These are phyloP conservation scores for Dittrichia graveolens DNA, from an alignment of 129 eudicot species.

Conservation along the genomic window DNA sequence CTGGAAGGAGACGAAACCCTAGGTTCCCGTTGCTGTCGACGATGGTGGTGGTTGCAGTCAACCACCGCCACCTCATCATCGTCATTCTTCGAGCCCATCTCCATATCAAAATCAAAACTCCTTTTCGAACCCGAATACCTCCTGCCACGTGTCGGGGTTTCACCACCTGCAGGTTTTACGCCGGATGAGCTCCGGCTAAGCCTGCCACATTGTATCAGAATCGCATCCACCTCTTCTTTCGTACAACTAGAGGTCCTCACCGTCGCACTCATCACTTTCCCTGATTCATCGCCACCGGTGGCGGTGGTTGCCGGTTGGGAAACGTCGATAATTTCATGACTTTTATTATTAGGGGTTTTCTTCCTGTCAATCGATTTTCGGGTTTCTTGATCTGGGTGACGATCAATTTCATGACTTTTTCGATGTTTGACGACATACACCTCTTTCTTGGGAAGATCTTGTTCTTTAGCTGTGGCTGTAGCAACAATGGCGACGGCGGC, in stretches of 20 bases:
- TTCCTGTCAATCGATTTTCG: slow-evolving; percentile 41
- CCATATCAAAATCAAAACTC: slow-evolving; percentile 84
- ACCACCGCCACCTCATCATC: slow-evolving; percentile 54
- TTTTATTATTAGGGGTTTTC: slow-evolving; percentile 24
- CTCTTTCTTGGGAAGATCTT: slow-evolving; percentile 53
- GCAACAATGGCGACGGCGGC: slow-evolving; percentile 16
- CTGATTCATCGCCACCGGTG: slow-evolving; percentile 21
- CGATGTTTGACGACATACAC: slow-evolving; percentile 62
- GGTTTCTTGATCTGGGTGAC: slow-evolving; percentile 45
- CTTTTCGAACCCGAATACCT: slow-evolving; percentile 85
- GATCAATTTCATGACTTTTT: slow-evolving; percentile 64
- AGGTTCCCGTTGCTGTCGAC: slow-evolving; percentile 51
- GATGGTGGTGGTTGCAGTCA: slow-evolving; percentile 46
- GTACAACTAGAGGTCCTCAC: slow-evolving; percentile 92
- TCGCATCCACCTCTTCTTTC: slow-evolving; percentile 92
- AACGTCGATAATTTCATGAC: slow-evolving; percentile 3
- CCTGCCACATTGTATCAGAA: slow-evolving; percentile 92
- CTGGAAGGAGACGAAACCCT: slow-evolving; percentile 53
- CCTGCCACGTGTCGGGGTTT: slow-evolving; percentile 45
- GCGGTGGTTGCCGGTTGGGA: not conserved
- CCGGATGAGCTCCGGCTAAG: slow-evolving; percentile 86
- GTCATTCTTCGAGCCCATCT: slow-evolving; percentile 37
- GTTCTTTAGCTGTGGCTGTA: slow-evolving; percentile 1
- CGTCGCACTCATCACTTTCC: slow-evolving; percentile 33
- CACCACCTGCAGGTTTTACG: slow-evolving; percentile 47